Evolutionary conservation across 176 grass and related monocot species (phyloP), one percentile per base, ranked within the genome.

Genomic region (Puccinellia tenuiflora): DNA sequence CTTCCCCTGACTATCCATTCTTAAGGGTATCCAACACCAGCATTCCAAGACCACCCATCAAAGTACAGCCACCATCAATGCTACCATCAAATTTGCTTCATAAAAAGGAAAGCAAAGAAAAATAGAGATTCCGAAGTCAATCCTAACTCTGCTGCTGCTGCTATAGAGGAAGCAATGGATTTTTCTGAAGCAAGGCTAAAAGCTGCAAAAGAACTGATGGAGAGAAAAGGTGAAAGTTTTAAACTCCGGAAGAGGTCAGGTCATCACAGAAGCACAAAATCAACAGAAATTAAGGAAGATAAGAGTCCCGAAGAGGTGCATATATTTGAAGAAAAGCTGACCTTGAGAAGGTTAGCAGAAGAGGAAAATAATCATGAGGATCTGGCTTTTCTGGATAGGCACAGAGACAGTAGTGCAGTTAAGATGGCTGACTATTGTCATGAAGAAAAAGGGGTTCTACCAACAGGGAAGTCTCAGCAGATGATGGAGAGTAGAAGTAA

Each of bases 91-190:
- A 86, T 82, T 74, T 88, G 7, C 72, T 84, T 79, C 86, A 86
- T 35, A 90, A 87, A 47, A 68, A 56, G 40, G 86, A 75, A 84
- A 78, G 29, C 39, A 83, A 55, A 63, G 68, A 31, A 74, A 74
- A 83, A 85, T 43, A 78, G 43, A 51, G 62, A 92, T 85, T 87
- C 89, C 68, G 84, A 87, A 79, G 45, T 90, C 67, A 90, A 93
- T 76, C 85, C 74, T 83, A 93, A 81, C 68, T 89, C 93, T 70
- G 87, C 78, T 73, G 88, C 92, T 66, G 68, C 82, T 77, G 94
- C 91, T 76, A 94, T 99, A 57, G 93, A 92, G 85, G 91, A 99
- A 88, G 96, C 93, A 61, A 96, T 99, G 96, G 88, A 93, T 81
- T 90, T 96, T 84, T 93, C 96, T 87, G 85, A 90, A 88, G 93